Base-by-base conservation (phyloP, 2,329 filamentous ascomycete genomes). In the Elsinoe fawcettii region DNA sequence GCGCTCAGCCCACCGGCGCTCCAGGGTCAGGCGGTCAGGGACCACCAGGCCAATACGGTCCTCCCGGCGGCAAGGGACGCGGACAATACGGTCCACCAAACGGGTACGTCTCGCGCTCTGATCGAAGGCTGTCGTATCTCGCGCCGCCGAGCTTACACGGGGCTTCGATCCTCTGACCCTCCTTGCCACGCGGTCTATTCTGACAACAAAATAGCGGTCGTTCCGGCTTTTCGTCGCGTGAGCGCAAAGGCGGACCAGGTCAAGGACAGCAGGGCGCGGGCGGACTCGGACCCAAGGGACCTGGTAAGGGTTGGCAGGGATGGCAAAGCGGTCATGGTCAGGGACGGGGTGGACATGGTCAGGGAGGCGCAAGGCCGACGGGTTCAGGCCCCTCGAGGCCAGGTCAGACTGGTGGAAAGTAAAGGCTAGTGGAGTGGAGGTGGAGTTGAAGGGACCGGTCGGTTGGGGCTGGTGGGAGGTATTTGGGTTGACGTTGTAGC, bases 271-370 rank as follows among this genome's bases (percentile, higher is more conserved):
- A 30, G 5, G 27, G 27, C 27, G 27, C 27, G 9, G 46, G 27
- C 46, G 46, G 25, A n/a, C 46, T 51, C 46, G 46, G 27, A 30
- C 46, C 46, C 27, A 30, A 34, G 16, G 46, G 46, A 30, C 46
- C 46, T 7, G n/a, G 46, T 14, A 34, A 51, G 9, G 27, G 46
- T 7, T 51, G 46, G 46, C 23, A 51, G n/a, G 46, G 46, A 32
- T 51, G 46, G 46, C 46, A 12, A 22, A 22, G 43, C 27, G 43
- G 43, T 25, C 18, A n/a, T 11, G 43, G 27, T 5, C 5, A 30
- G 27, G 27, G 27, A 30, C 5, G 9, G 27, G 27, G 46, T 14
- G 46, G 46, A 14, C 23, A 51, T 22, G 46, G 46, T 18, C 27
- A 27, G 23, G 46, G 46, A 16, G 46, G 46, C 4, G 46, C 14